Evolutionary conservation across 805 yeast species (phyloP), one percentile per base, ranked within the genome.

Genomic region (Pichia thaimueangensis): DNA sequence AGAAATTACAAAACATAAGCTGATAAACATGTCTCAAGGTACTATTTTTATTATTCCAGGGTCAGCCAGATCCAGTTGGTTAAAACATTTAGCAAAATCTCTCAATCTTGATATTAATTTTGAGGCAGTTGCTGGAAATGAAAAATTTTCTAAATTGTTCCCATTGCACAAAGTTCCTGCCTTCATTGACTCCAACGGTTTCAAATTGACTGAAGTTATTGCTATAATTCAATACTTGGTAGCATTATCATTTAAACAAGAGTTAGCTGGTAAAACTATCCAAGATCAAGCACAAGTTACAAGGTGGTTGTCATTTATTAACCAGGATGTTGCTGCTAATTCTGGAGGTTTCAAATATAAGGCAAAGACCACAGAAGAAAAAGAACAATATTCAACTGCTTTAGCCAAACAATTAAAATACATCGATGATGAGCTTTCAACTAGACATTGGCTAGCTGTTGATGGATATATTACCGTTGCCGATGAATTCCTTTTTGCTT

Each of bases 221-320:
- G 87, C 89, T 42, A 62, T 82, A 53, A 54, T 71, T 54, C 58
- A 69, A 58, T 79, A 81, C 45, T 27, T 59, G 5, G 42, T 47
- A 31, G 55, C 68, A 6, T 55, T 63, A 23, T 65, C 66, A 27
- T 78, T 30, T 4, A 49, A 67, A 63, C 49, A 74, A 64, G 37
- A 54, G 41, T 41, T 49, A 46, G 48, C 51, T 35, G 96, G 96
- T 54, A 73, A 74, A 60, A 70, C 71, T 60, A 64, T 72, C 51
- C 63, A 68, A 47, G 86, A 84, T 55, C 69, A 74, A 57, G 84
- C 83, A 44, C 64, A 63, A 54, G 69, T 85, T 56, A 60, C 86
- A 52, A 78, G 70, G 66, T 88, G 95, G 95, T 55, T 80, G 60
- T 82, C 95, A 2, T 67, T 83, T 51, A 67, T 79, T 60, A 85